Evolutionary conservation across 2,329 filamentous ascomycete genomes (phyloP).

Genomic region (Botrytis fragariae): DNA sequence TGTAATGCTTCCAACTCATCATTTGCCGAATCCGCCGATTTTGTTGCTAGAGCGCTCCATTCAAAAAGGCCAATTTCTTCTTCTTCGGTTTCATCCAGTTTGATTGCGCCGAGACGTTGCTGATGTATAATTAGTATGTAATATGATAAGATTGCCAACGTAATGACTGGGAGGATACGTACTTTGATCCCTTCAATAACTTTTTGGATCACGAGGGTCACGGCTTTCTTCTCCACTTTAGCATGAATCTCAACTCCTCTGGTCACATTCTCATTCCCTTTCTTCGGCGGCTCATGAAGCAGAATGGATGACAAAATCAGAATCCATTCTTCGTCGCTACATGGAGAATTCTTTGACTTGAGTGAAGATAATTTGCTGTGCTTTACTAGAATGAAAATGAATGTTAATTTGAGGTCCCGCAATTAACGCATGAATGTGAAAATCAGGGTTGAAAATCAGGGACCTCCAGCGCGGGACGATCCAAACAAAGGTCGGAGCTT

Average conservation of each 20-base stretch:
- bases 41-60: conserved; percentile 63
- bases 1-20: conserved; percentile 37
- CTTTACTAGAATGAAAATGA: conserved; percentile 46
- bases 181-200: conserved; percentile 68
- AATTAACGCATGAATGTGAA: conserved; percentile 34
- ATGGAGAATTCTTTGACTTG: conserved; percentile 53
- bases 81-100: conserved; percentile 50
- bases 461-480: conserved; percentile 27
- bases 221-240: conserved; percentile 50
- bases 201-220: conserved; percentile 64
- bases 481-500: conserved; percentile 27
- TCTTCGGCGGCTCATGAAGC: conserved; percentile 44
- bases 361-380: conserved; percentile 54
- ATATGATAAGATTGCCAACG: conserved; percentile 12
- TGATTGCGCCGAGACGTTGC: conserved; percentile 68
- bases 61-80: conserved; percentile 64
- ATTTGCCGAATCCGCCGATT: conserved; percentile 32
- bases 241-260: conserved; percentile 63
- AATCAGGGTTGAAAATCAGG: conserved; percentile 25
- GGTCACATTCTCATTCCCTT: conserved; percentile 50
- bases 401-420: conserved; percentile 31
- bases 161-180: conserved; percentile 33
- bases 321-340: conserved; percentile 65
- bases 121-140: conserved; percentile 37
- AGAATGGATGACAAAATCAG: conserved; percentile 57